Percentiles rank a stretch among this genome's conserved stretches.
Evolutionary conservation across 2,329 filamentous ascomycete genomes (phyloP).

Genomic region (Verticillium klebahnii): DNA sequence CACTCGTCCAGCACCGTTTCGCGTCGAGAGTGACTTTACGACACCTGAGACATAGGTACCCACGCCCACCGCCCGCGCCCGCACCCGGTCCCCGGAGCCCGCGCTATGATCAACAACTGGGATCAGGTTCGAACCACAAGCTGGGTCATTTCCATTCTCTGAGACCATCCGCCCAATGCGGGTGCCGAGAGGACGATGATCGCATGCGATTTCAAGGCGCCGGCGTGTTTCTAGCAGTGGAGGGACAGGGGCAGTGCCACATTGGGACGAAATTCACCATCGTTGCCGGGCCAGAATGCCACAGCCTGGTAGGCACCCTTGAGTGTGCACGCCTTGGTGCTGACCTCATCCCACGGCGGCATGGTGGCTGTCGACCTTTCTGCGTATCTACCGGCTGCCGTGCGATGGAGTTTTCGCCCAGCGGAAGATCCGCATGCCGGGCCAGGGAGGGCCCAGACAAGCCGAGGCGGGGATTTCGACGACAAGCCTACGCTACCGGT

Average conservation of each 20-base stretch:
- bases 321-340: neutral
- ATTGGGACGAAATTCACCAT: neutral
- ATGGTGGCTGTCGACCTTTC: neutral
- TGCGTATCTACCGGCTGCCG: neutral
- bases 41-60: neutral
- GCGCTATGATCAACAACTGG: constrained; percentile 2
- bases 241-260: constrained; percentile 1
- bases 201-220: constrained; percentile 1
- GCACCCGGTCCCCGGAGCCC: neutral
- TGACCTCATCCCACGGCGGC: neutral
- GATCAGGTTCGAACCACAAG: constrained; percentile 2
- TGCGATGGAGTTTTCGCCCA: neutral
- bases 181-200: constrained; percentile 1
- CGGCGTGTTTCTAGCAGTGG: neutral
- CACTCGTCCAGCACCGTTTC: neutral
- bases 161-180: constrained; percentile 1
- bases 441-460: neutral
- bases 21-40: neutral
- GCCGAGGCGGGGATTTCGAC: neutral
- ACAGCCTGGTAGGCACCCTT: neutral
- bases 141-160: neutral
- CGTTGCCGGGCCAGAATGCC: neutral
- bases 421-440: neutral
- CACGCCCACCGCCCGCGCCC: neutral
- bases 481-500: neutral